Percentiles rank a stretch among this genome's conserved stretches.
Evolutionary conservation across 139 green algal species (phyloP).

Genomic region (Chlamydomonas sphaeroides): DNA sequence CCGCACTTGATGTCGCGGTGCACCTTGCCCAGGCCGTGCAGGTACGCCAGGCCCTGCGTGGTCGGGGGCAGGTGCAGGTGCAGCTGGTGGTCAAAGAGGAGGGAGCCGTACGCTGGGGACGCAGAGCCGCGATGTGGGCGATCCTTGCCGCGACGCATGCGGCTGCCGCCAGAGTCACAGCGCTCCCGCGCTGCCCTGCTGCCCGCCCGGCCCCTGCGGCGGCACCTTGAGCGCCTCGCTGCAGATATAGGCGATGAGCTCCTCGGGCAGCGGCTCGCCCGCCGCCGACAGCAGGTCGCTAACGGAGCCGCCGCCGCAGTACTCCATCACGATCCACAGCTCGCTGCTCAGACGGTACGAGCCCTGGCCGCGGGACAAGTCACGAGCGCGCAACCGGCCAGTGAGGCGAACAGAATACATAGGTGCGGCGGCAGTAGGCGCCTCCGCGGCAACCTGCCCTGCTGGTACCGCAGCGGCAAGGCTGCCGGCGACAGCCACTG

Average conservation of each 20-base stretch:
- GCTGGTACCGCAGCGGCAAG: no score
- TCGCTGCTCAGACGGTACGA: conserved; percentile 67
- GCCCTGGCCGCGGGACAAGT: conserved; percentile 65
- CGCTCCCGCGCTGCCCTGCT: no score
- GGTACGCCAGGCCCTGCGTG: conserved; percentile 83
- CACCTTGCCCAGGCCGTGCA: conserved; percentile 88
- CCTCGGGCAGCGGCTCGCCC: conserved; percentile 70
- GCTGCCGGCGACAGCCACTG: no score
- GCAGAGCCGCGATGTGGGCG: no score
- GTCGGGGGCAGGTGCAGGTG: neutral
- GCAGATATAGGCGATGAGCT: conserved; percentile 89
- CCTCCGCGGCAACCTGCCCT: no score
- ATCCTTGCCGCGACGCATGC: no score
- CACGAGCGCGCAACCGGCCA: no score
- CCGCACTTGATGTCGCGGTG: conserved; percentile 97
- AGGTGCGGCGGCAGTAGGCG: no score
- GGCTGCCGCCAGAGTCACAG: no score
- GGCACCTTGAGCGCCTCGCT: conserved; percentile 87
- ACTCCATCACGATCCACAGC: conserved; percentile 99
- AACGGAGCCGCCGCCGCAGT: conserved; percentile 94
- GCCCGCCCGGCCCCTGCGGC: no score
- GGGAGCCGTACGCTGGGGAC: no score
- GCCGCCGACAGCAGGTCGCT: conserved; percentile 81
- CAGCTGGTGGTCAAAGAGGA: neutral
- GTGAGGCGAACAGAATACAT: no score